Conservation (phyloP, 495 filamentous ascomycete species). For the Talaromyces wortmannii region DNA sequence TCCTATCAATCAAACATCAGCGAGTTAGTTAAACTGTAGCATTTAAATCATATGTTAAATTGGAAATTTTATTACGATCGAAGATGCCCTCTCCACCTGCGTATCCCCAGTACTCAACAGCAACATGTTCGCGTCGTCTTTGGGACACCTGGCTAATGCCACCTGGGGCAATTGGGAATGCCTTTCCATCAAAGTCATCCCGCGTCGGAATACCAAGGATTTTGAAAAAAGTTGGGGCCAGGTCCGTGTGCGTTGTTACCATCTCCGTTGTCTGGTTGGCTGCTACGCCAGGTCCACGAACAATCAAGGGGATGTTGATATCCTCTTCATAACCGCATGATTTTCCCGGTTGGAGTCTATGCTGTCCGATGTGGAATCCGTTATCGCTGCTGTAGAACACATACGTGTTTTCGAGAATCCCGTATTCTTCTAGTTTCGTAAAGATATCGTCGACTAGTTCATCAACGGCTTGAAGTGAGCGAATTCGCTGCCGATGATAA, state of each 20-base stretch:
- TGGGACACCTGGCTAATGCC: too few species aligned
- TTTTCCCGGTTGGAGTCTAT: constrained; percentile 62
- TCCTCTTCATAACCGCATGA: constrained; percentile 63
- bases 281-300: constrained; percentile 53
- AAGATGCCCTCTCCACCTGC: too few species aligned
- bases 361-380: constrained; percentile 63
- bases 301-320: constrained; percentile 55
- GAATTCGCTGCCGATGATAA: constrained; percentile 54
- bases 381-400: constrained; percentile 64
- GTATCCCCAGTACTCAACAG: too few species aligned
- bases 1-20: too few species aligned
- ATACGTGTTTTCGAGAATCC: constrained; percentile 57
- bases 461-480: constrained; percentile 57
- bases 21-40: too few species aligned
- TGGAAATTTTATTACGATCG: too few species aligned
- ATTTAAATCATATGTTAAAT: too few species aligned
- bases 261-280: constrained; percentile 34
- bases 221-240: constrained; percentile 57
- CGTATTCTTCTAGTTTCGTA: constrained; percentile 36
- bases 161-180: too few species aligned
- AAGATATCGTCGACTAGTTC: constrained; percentile 56
- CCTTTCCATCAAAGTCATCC: too few species aligned
- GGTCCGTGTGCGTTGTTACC: constrained; percentile 58
- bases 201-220: constrained; percentile 20
- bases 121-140: too few species aligned